These are phyloP conservation scores for Saturnispora galanensis DNA, from an alignment of 805 yeast species.

Conservation along the genomic window DNA sequence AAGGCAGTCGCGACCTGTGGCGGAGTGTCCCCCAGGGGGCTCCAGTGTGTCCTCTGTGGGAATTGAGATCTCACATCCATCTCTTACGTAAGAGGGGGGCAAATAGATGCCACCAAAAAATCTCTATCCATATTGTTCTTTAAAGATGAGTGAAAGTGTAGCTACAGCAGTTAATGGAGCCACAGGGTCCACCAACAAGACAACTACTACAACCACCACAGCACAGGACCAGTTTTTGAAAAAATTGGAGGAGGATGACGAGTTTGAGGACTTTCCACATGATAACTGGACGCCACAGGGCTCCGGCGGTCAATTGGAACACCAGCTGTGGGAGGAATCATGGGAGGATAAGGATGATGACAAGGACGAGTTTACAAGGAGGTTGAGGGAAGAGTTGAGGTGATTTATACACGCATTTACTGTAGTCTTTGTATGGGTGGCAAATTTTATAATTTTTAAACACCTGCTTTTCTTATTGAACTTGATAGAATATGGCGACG, in stretches of 20 bases:
- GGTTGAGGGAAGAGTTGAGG: constrained; percentile 41
- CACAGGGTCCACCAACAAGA: not conserved
- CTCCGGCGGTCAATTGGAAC: constrained; percentile 42
- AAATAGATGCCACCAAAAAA: too few species aligned
- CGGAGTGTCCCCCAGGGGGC: constrained; percentile 15
- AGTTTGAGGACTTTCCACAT: constrained; percentile 92
- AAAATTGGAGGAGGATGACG: constrained; percentile 90
- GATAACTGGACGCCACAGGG: constrained; percentile 70
- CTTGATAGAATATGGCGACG: constrained; percentile 50
- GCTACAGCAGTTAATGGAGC: too few species aligned
- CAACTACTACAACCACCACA: not conserved
- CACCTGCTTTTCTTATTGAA: not conserved
- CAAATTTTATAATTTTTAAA: not conserved
- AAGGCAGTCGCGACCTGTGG: constrained; percentile 40
- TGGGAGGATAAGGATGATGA: constrained; percentile 96
- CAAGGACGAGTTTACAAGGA: constrained; percentile 67
- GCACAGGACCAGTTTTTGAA: constrained; percentile 33
- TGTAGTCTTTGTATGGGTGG: not conserved
- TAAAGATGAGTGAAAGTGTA: too few species aligned
- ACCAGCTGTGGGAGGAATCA: constrained; percentile 87
- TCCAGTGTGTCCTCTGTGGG: not conserved
- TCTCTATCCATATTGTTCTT: too few species aligned
- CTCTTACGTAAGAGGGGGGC: not conserved
- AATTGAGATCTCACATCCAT: not conserved
- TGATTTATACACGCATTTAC: too few species aligned